Percentiles rank a stretch among this genome's conserved stretches.
Conservation (phyloP, 2,329 filamentous ascomycete species). For the Chaetomium sp. region DNA sequence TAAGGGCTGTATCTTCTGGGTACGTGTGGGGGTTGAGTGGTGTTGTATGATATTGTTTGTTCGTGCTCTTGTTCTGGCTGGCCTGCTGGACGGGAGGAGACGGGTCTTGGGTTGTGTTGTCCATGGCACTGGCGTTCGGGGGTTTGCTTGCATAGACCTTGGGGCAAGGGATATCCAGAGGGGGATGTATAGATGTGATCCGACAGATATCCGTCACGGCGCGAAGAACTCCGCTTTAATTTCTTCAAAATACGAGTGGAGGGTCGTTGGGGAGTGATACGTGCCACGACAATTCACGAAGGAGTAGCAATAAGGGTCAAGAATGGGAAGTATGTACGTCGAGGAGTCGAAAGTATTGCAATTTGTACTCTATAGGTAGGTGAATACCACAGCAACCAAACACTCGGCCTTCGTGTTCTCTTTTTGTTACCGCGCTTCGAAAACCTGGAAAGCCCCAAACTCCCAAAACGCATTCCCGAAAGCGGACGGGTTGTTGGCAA, state of each 20-base stretch:
- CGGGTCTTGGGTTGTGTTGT: conserved; percentile 33
- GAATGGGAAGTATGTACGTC: neutral
- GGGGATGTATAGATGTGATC: conserved; percentile 14
- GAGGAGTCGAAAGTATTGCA: neutral
- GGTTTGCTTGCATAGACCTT: conserved; percentile 19
- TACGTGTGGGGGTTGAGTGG: neutral
- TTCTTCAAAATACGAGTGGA: conserved; percentile 1
- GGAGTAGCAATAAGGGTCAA: neutral
- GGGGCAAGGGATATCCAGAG: conserved; percentile 14
- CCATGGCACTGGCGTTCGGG: conserved; percentile 38
- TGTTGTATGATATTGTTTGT: conserved; percentile 21
- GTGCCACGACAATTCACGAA: neutral
- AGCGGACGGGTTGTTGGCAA: conserved; percentile 57
- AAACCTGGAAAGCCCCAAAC: conserved; percentile 63
- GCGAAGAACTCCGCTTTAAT: conserved; percentile 23
- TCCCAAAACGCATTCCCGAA: conserved; percentile 67
- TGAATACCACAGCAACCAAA: neutral
- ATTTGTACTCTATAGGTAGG: neutral
- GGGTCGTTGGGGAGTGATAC: neutral
- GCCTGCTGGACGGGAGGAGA: conserved; percentile 19
- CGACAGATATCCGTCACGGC: conserved; percentile 1
- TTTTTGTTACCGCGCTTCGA: conserved; percentile 42
- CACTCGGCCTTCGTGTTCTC: neutral
- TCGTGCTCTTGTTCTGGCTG: neutral
- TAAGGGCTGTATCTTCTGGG: neutral